A percentile compares a stretch with the other conserved stretches of the same genome.
These are phyloP conservation scores for Aspergillus sclerotioniger DNA, from an alignment of 495 filamentous ascomycete species.

Conservation along the genomic window DNA sequence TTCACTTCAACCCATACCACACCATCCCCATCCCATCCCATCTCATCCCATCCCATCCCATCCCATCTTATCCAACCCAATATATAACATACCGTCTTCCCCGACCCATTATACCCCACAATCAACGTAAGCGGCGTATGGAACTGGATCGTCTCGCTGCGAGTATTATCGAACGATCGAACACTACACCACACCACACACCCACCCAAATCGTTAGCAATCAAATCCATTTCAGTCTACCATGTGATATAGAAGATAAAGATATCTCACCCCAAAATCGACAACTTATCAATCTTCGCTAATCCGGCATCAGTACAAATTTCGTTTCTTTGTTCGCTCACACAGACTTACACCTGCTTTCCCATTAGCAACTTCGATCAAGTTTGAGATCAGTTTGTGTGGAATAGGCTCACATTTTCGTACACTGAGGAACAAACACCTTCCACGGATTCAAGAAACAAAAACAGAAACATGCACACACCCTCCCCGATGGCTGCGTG, in stretches of 20 bases:
- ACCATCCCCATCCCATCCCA: too few relatives aligned
- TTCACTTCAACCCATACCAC: background rate
- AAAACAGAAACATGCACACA: background rate
- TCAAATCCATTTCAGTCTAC: background rate
- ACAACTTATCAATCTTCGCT: constrained; percentile 85
- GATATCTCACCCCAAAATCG: constrained; percentile 75
- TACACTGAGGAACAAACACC: background rate
- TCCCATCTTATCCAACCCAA: too few relatives aligned
- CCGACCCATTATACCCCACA: constrained; percentile 94
- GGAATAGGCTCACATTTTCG: background rate
- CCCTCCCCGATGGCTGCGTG: background rate
- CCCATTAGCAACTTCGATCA: background rate
- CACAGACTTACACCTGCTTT: constrained; percentile 21
- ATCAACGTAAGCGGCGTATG: constrained; percentile 89
- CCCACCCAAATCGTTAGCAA: background rate
- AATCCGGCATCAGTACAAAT: background rate
- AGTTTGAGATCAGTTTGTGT: background rate
- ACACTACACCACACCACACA: constrained; percentile 50
- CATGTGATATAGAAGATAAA: too few relatives aligned
- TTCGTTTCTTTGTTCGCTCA: background rate
- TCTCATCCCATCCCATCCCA: too few relatives aligned
- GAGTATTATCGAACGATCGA: constrained; percentile 82
- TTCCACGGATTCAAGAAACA: background rate
- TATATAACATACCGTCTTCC: constrained; percentile 77
- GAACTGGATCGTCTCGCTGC: constrained; percentile 82